Evolutionary conservation across 75 land plant genomes (phyloP).

Genomic region (Adiantum capillusveneris): DNA sequence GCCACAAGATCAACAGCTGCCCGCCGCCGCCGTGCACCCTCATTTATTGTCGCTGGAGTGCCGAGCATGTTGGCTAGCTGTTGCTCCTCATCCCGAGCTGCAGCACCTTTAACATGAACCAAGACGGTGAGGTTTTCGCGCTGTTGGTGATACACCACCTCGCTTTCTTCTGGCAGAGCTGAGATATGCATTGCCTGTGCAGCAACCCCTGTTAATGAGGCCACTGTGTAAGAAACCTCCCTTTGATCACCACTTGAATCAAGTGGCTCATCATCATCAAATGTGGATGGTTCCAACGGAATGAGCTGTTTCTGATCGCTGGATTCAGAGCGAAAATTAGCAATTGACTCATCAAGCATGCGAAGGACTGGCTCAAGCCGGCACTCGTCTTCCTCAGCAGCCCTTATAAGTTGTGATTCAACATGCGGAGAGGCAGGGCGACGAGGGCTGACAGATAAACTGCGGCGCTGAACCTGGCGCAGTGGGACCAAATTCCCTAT

Average conservation of each 20-base stretch:
- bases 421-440: not conserved
- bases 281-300: not conserved
- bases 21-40: not conserved
- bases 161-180: conserved; percentile 10
- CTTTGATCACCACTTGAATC: not conserved
- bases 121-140: conserved; percentile 18
- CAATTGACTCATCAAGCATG: conserved; percentile 74
- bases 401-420: not conserved
- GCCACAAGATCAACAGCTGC: conserved; percentile 33
- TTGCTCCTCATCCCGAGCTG: conserved; percentile 1
- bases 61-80: conserved; percentile 7
- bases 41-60: conserved; percentile 5
- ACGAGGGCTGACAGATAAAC: not conserved
- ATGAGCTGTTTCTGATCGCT: not conserved
- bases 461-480: not conserved
- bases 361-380: conserved; percentile 51
- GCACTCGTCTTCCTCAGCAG: conserved; percentile 7
- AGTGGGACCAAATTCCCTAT: not conserved
- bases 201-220: not conserved
- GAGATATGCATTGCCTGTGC: conserved; percentile 6
- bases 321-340: conserved; percentile 29
- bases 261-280: conserved; percentile 34
- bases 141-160: not conserved
- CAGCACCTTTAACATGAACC: conserved; percentile 16
- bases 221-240: not conserved